These are phyloP conservation scores for Penicillium sp. DNA, from an alignment of 2,329 filamentous ascomycete species.

Conservation along the genomic window DNA sequence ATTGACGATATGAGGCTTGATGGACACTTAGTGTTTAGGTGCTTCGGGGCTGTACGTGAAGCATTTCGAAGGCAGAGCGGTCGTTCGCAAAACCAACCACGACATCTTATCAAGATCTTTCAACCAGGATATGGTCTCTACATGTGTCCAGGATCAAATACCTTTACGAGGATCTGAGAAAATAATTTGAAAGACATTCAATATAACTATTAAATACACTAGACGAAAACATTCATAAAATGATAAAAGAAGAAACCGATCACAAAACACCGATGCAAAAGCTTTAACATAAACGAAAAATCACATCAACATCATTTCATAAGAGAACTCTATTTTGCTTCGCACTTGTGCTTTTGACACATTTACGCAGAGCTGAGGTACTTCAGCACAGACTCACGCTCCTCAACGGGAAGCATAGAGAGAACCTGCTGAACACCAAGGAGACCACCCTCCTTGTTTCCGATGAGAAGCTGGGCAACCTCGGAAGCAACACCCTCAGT, in stretches of 20 bases:
- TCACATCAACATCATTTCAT: slow-evolving; percentile 21
- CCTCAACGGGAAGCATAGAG: slow-evolving; percentile 80
- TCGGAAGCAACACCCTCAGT: slow-evolving; percentile 69
- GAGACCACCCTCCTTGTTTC: slow-evolving; percentile 68
- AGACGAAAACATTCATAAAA: background rate
- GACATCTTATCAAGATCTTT: too few relatives aligned
- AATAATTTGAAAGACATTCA: background rate
- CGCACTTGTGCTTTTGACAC: background rate
- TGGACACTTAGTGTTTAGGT: too few relatives aligned
- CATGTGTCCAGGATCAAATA: background rate
- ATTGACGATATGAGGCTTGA: too few relatives aligned
- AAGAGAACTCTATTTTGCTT: background rate
- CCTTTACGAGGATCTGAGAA: background rate
- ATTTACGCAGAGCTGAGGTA: slow-evolving; percentile 39
- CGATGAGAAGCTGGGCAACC: slow-evolving; percentile 67
- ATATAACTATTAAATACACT: background rate
- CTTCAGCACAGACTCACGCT: slow-evolving; percentile 80
- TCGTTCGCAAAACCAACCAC: too few relatives aligned
- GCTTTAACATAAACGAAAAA: slow-evolving; percentile 7
- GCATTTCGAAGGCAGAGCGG: too few relatives aligned
- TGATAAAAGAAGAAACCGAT: slow-evolving; percentile 2
- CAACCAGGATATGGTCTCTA: too few relatives aligned
- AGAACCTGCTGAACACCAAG: slow-evolving; percentile 85
- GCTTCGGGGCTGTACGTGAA: too few relatives aligned
- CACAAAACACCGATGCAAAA: slow-evolving; percentile 16